Conservation (phyloP, 75 land plant species). For the Larix kaempferi region DNA sequence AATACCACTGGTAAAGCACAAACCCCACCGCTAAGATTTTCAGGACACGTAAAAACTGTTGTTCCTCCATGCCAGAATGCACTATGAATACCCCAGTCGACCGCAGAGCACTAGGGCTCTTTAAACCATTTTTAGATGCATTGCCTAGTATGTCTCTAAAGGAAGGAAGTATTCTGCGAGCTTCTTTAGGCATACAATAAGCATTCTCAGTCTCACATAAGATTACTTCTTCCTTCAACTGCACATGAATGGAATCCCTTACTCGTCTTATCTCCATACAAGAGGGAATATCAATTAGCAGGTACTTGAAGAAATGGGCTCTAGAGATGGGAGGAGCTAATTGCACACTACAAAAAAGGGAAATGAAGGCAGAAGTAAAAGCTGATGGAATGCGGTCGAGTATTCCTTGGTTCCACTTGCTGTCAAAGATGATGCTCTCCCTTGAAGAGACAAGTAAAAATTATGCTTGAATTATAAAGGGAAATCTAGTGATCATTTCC, state of each 20-base stretch:
- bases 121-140: constrained; percentile 14
- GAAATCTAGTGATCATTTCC: constrained; percentile 48
- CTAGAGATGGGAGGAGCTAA: constrained; percentile 20
- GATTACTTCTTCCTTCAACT: too few species aligned
- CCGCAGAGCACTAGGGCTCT: constrained; percentile 27
- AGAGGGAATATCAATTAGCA: constrained; percentile 24
- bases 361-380: constrained; percentile 40
- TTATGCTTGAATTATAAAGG: constrained; percentile 70
- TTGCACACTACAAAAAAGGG: constrained; percentile 20
- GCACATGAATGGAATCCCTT: constrained; percentile 29
- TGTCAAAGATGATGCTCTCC: constrained; percentile 45
- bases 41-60: constrained; percentile 20
- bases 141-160: constrained; percentile 44
- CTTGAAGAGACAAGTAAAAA: constrained; percentile 53
- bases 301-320: constrained; percentile 19
- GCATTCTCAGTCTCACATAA: constrained; percentile 35
- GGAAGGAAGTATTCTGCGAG: constrained; percentile 19
- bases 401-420: constrained; percentile 63
- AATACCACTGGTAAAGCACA: constrained; percentile 33
- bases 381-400: constrained; percentile 53
- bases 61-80: too few species aligned
- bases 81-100: constrained; percentile 24
- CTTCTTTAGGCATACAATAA: constrained; percentile 39
- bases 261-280: constrained; percentile 23
- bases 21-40: constrained; percentile 29